Percentiles rank a stretch among this genome's conserved stretches.
phyloP scores from a whole-genome alignment of 2,329 filamentous ascomycete species.

The Chaetomiaceae sp. region DNA sequence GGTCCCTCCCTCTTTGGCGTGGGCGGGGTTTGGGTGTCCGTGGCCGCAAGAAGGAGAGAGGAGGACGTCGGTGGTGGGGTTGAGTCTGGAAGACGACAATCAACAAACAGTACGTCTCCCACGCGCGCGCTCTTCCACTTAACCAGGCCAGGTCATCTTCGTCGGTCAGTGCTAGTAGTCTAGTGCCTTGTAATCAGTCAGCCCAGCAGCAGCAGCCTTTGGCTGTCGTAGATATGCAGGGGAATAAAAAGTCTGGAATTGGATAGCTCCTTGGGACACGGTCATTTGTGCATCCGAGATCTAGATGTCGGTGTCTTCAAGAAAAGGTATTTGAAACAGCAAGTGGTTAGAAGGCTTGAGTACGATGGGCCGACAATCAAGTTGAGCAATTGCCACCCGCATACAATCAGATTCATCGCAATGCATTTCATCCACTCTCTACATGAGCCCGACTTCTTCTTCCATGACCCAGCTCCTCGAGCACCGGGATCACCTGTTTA shows the following conservation, averaged over 20 bases:
- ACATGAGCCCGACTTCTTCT: background rate
- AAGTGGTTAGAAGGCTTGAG: no score
- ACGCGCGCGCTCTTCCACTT: background rate
- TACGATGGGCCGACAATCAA: no score
- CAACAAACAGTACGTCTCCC: conserved; percentile 3
- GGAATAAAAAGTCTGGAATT: conserved; percentile 1
- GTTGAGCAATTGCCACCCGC: no score
- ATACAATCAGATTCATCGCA: background rate
- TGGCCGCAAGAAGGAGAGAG: background rate
- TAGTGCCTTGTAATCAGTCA: conserved; percentile 1
- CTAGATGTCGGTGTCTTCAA: no score
- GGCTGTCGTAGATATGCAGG: background rate
- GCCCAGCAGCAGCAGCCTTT: background rate
- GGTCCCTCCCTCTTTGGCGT: no score
- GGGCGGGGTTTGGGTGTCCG: background rate
- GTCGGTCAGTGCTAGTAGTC: background rate
- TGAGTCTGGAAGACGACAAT: background rate
- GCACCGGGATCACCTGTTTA: background rate
- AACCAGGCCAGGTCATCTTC: background rate
- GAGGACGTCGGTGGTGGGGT: background rate
- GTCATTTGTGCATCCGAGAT: no score
- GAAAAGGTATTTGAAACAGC: no score
- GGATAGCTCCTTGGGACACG: no score
- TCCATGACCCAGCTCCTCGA: background rate
- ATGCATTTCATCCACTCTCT: background rate